Conservation (phyloP, 2,329 filamentous ascomycete genomes). For the Colletotrichum trifolii region DNA sequence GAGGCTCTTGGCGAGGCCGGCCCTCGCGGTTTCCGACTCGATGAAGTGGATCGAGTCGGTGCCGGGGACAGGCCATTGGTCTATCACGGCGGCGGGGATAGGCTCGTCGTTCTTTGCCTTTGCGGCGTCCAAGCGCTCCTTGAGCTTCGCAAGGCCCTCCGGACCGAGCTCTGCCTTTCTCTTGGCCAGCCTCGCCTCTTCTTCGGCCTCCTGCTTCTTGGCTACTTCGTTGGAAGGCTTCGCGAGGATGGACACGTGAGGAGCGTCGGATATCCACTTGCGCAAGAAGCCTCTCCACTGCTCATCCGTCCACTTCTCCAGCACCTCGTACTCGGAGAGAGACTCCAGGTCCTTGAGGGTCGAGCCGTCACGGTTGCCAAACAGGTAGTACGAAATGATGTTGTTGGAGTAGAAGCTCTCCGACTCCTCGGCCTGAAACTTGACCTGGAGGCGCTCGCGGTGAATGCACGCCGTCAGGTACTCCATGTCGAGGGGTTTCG, state of each 20-base stretch:
- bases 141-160: slow-evolving; percentile 82
- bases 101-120: slow-evolving; percentile 89
- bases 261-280: slow-evolving; percentile 86
- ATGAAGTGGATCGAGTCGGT: slow-evolving; percentile 97
- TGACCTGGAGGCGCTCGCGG: slow-evolving; percentile 82
- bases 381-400: slow-evolving; percentile 93
- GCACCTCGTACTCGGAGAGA: slow-evolving; percentile 70
- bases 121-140: slow-evolving; percentile 80
- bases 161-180: slow-evolving; percentile 83
- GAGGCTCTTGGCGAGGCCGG: slow-evolving; percentile 79
- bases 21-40: slow-evolving; percentile 83
- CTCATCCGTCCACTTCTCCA: slow-evolving; percentile 83
- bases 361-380: slow-evolving; percentile 85
- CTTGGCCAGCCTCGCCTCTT: slow-evolving; percentile 80
- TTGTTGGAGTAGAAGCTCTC: slow-evolving; percentile 84
- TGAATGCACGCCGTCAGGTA: slow-evolving; percentile 91
- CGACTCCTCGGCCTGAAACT: slow-evolving; percentile 84
- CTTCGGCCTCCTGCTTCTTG: slow-evolving; percentile 82
- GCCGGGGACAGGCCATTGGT: slow-evolving; percentile 82
- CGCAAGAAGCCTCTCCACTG: slow-evolving; percentile 86
- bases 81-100: slow-evolving; percentile 85
- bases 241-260: slow-evolving; percentile 88
- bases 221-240: slow-evolving; percentile 85
- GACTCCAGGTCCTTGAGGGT: slow-evolving; percentile 71
- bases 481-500: slow-evolving; percentile 85